Base-by-base conservation (phyloP, 306 rosid species). In the Vachellia collinsii region DNA sequence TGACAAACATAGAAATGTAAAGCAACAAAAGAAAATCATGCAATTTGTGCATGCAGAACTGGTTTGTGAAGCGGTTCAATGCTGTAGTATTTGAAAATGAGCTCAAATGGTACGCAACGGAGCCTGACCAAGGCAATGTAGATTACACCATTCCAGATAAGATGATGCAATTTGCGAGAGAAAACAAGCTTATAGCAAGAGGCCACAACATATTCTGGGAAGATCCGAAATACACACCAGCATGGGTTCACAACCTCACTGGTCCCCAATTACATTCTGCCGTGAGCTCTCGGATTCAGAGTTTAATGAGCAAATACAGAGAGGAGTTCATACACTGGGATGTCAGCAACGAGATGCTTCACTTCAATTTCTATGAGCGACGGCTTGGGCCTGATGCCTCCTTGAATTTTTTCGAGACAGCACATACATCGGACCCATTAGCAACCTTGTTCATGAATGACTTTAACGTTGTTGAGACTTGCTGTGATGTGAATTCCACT, bases 131-230 rank as follows among this genome's bases (percentile, higher is more conserved):
- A 79, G 96, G 99, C 14, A 80, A 78, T 25, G 56, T 87, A 34
- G 83, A 91, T 73, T 93, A 95, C 87, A 88, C 85, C 37, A 77
- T 82, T 64, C 77, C 98, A 54, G 98, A 95, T 58, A 86, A 81
- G 43, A 93, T 95, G 99, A 14, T 95, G 79, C 86, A 89, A 14
- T 95, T 95, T 34, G 72, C 90, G 48, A 74, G 94, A 10, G 83
- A 97, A 48, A 91, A 93, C 83, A 86, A 83, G 74, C 87, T 95
- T 64, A 74, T 81, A 56, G 92, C 92, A 13, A 88, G 97, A 88
- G 98, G 99, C 20, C 99, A 95, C 88, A 95, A 95, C 46, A 91
- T 95, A 58, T 91, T 95, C 70, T 95, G 99, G 99, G 98, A 95
- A 84, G 98, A 91, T 74, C 99, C 99, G 7, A 81, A 77, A 29